Percentiles rank a stretch among this genome's conserved stretches.
Conservation (phyloP, 1,284 basidiomycete species). For the Fomitopsis palustris region DNA sequence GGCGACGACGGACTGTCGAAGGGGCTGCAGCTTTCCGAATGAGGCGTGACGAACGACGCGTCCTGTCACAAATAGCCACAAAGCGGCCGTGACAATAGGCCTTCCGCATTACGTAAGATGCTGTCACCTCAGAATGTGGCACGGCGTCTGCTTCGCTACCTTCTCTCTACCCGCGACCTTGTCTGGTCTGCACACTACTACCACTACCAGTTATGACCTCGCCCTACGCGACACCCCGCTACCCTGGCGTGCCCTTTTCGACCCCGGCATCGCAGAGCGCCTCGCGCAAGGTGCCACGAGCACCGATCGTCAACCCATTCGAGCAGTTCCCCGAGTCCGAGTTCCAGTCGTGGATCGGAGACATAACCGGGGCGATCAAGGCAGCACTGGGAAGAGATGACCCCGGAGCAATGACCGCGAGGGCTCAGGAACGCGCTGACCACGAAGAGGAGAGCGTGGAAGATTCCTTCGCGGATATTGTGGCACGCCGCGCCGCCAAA, state of each 20-base stretch:
- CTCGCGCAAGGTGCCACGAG: constrained; percentile 20
- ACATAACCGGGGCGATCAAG: constrained; percentile 52
- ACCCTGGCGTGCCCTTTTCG: constrained; percentile 13
- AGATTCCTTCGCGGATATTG: constrained; percentile 53
- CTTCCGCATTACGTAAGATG: background rate
- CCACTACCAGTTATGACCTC: background rate
- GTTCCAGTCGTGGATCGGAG: constrained; percentile 66
- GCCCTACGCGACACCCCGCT: constrained; percentile 1
- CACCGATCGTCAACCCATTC: constrained; percentile 65
- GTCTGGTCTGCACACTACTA: background rate
- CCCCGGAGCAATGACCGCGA: constrained; percentile 4
- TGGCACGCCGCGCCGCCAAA: constrained; percentile 45
- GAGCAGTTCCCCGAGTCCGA: constrained; percentile 64
- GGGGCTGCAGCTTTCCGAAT: background rate
- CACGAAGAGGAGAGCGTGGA: constrained; percentile 32
- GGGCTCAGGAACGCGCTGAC: constrained; percentile 9
- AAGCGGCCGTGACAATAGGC: background rate
- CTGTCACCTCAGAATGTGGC: background rate
- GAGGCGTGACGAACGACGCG: background rate
- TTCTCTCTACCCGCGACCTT: background rate
- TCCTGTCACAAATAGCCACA: background rate
- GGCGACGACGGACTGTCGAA: background rate
- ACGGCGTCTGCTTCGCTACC: background rate
- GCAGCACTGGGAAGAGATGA: constrained; percentile 48
- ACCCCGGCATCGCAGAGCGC: constrained; percentile 16